A percentile compares a stretch with the other conserved stretches of the same genome.
These are phyloP conservation scores for Triangularia setosa DNA, from an alignment of 2,329 filamentous ascomycete genomes.

Conservation along the genomic window DNA sequence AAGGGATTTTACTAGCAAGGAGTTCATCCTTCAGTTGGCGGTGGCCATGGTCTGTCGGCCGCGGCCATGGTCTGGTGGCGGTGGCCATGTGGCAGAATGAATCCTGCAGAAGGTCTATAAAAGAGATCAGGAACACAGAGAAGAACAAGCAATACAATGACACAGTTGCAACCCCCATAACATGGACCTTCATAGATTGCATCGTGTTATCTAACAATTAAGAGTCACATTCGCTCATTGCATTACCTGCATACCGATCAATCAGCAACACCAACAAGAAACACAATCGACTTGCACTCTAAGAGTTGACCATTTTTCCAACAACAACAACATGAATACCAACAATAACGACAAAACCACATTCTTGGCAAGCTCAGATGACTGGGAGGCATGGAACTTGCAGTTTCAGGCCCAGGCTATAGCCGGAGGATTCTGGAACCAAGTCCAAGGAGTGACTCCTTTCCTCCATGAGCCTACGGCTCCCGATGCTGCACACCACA, in stretches of 20 bases:
- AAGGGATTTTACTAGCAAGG: too few relatives aligned
- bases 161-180: neutral
- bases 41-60: too few relatives aligned
- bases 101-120: too few relatives aligned
- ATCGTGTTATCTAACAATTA: slow-evolving; percentile 17
- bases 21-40: too few relatives aligned
- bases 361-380: neutral
- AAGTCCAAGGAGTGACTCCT: slow-evolving; percentile 7
- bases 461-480: slow-evolving; percentile 9
- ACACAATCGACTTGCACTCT: neutral
- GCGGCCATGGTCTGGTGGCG: too few relatives aligned
- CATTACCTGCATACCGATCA: neutral
- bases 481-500: neutral
- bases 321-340: neutral
- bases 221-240: neutral
- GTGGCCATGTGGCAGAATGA: too few relatives aligned
- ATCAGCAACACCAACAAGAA: neutral
- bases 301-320: neutral
- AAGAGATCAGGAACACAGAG: too few relatives aligned
- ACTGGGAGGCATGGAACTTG: slow-evolving; percentile 10
- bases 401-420: slow-evolving; percentile 12
- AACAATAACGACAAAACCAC: slow-evolving; percentile 10
- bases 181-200: neutral
- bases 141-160: neutral
- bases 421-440: slow-evolving; percentile 2